phyloP scores from a whole-genome alignment of 2,329 filamentous ascomycete genomes.

The Xylaria sp. region DNA sequence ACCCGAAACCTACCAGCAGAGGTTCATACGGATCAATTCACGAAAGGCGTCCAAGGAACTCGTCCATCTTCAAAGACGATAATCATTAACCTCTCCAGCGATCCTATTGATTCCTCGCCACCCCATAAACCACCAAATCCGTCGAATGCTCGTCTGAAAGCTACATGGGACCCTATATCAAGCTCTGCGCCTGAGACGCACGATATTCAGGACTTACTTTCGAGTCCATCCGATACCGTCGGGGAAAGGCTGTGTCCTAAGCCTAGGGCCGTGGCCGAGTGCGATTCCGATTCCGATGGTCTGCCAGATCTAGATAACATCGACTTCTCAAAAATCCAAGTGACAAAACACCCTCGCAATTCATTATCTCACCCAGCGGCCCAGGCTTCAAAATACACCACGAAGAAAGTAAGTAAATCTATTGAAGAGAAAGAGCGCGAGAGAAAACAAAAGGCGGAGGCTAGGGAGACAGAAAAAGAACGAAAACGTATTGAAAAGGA shows the following conservation, averaged over 20 bases:
- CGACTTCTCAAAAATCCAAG: slow-evolving; percentile 50
- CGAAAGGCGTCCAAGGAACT: slow-evolving; percentile 11
- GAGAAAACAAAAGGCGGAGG: slow-evolving; percentile 59
- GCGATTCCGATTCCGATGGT: slow-evolving; percentile 54
- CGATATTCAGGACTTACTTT: slow-evolving; percentile 34
- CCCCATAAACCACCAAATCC: slow-evolving; percentile 33
- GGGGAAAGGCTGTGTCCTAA: slow-evolving; percentile 39
- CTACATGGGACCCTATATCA: slow-evolving; percentile 63
- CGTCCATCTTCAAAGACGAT: slow-evolving; percentile 36
- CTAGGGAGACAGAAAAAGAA: slow-evolving; percentile 66
- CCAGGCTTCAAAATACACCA: slow-evolving; percentile 32
- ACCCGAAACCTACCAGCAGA: slow-evolving; percentile 16
- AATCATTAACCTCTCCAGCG: slow-evolving; percentile 48
- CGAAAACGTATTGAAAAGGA: slow-evolving; percentile 68
- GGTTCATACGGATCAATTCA: slow-evolving; percentile 10
- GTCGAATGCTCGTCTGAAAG: slow-evolving; percentile 41
- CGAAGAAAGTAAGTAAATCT: slow-evolving; percentile 44
- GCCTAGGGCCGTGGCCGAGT: slow-evolving; percentile 54
- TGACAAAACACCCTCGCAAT: slow-evolving; percentile 34
- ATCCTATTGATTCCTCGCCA: slow-evolving; percentile 38
- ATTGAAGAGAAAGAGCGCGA: slow-evolving; percentile 55
- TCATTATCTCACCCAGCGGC: slow-evolving; percentile 39
- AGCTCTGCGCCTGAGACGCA: slow-evolving; percentile 62
- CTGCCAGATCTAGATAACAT: slow-evolving; percentile 61
- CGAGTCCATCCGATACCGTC: slow-evolving; percentile 32